Conservation (phyloP, 371 early-diverging fungal genomes). For the Gilbertella persicaria region DNA sequence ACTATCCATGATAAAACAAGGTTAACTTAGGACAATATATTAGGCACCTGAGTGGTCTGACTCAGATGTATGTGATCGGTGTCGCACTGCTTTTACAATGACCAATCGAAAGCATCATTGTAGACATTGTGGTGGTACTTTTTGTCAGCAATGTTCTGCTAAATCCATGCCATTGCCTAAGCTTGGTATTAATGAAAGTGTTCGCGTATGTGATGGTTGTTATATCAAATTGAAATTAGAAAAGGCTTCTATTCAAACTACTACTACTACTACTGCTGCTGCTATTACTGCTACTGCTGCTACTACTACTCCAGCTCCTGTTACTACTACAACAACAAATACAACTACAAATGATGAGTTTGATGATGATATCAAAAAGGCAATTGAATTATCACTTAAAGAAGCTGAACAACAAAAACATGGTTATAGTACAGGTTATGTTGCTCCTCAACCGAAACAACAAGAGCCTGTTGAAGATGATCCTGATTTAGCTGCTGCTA, state of each 20-base stretch:
- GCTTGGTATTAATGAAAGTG: constrained; percentile 85
- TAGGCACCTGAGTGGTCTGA: constrained; percentile 98
- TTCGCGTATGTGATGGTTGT: constrained; percentile 95
- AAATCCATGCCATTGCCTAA: constrained; percentile 84
- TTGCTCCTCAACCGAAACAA: constrained; percentile 19
- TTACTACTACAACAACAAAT: background rate
- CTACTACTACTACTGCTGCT: constrained; percentile 2
- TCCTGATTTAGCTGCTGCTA: constrained; percentile 90
- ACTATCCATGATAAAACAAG: background rate
- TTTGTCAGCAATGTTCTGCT: constrained; percentile 90
- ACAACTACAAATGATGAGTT: constrained; percentile 50
- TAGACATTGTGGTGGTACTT: constrained; percentile 93
- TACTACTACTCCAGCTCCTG: constrained; percentile 6
- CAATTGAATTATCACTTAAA: constrained; percentile 87
- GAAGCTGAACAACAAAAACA: constrained; percentile 63
- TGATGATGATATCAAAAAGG: constrained; percentile 87
- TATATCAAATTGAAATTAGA: constrained; percentile 66
- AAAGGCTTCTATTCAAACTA: constrained; percentile 19
- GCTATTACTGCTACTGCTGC: constrained; percentile 9
- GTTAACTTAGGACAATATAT: background rate
- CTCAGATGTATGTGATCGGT: constrained; percentile 91
- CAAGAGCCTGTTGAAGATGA: constrained; percentile 69
- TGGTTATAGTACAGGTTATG: constrained; percentile 36
- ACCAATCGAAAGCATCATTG: constrained; percentile 98
- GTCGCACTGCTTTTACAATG: constrained; percentile 88